Evolutionary conservation across 345 rosid genomes (phyloP).

Genomic region (Hibiscus mutabilis): DNA sequence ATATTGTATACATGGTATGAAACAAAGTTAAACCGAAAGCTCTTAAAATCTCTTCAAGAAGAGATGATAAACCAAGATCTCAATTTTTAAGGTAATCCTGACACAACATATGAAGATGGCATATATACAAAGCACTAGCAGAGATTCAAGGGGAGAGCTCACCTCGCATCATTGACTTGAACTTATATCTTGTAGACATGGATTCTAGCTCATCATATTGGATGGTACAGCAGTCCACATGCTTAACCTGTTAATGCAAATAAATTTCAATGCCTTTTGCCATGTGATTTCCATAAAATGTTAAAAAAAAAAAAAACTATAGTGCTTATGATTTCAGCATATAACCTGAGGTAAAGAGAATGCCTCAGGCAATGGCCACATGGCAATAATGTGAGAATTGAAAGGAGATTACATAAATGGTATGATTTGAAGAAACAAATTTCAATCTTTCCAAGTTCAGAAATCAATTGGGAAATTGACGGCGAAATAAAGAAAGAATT

Average conservation of each 20-base stretch:
- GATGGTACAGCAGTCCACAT: conserved; percentile 63
- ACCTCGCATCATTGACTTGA: conserved; percentile 98
- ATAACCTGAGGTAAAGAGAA: not conserved
- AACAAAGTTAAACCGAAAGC: not conserved
- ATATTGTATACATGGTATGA: not conserved
- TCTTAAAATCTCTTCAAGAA: not conserved
- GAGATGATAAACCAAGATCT: not conserved
- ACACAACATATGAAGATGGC: not conserved
- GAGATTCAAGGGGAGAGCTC: not conserved
- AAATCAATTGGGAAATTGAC: not conserved
- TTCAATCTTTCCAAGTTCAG: not conserved
- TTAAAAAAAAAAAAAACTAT: not conserved
- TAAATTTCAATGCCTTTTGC: not conserved
- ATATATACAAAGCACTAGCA: not conserved
- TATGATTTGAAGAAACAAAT: not conserved
- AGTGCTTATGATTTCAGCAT: not conserved
- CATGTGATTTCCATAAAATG: not conserved
- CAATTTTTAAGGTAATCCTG: not conserved
- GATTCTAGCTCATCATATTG: conserved; percentile 77
- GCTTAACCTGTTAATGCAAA: conserved; percentile 53
- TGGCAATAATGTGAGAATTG: not conserved
- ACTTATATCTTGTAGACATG: conserved; percentile 57
- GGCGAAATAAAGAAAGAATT: not conserved
- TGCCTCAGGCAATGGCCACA: not conserved
- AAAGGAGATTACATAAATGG: not conserved